Evolutionary conservation across 2,329 filamentous ascomycete genomes (phyloP).

Genomic region (Colletotrichum musae): DNA sequence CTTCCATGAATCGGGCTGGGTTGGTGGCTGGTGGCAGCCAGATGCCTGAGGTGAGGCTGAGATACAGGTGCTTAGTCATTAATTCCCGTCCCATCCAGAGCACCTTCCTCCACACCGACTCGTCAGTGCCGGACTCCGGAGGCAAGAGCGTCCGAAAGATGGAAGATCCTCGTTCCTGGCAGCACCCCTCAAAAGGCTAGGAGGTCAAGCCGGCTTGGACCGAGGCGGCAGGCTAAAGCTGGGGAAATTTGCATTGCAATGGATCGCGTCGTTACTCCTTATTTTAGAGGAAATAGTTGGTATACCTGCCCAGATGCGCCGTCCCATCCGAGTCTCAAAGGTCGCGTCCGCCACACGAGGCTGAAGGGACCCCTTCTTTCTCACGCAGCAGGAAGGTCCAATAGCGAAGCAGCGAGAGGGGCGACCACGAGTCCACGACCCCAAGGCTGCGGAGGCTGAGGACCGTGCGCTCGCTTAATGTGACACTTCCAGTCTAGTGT

Average conservation of each 20-base stretch:
- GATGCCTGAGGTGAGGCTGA: constrained; percentile 24
- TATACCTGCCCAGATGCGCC: constrained; percentile 1
- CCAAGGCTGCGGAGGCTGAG: constrained; percentile 37
- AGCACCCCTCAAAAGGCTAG: background rate
- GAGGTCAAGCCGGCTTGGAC: background rate
- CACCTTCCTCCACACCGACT: constrained; percentile 24
- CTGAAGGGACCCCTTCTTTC: constrained; percentile 34
- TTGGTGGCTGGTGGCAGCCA: background rate
- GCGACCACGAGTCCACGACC: constrained; percentile 1
- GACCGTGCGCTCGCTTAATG: constrained; percentile 39
- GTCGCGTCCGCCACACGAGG: constrained; percentile 36
- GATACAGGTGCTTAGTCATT: background rate
- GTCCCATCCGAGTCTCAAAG: constrained; percentile 15
- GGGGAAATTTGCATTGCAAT: background rate
- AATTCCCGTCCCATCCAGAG: background rate
- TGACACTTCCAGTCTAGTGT: constrained; percentile 39
- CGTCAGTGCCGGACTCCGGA: background rate
- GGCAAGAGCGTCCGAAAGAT: constrained; percentile 14
- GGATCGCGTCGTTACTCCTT: background rate
- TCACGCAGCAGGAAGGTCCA: constrained; percentile 23
- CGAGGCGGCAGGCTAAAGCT: constrained; percentile 3
- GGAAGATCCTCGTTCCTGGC: background rate
- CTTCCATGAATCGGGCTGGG: constrained; percentile 6
- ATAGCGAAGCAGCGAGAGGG: constrained; percentile 28
- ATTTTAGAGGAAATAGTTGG: background rate